Conservation (phyloP, 2,329 filamentous ascomycete species). For the Colletotrichum costaricense region DNA sequence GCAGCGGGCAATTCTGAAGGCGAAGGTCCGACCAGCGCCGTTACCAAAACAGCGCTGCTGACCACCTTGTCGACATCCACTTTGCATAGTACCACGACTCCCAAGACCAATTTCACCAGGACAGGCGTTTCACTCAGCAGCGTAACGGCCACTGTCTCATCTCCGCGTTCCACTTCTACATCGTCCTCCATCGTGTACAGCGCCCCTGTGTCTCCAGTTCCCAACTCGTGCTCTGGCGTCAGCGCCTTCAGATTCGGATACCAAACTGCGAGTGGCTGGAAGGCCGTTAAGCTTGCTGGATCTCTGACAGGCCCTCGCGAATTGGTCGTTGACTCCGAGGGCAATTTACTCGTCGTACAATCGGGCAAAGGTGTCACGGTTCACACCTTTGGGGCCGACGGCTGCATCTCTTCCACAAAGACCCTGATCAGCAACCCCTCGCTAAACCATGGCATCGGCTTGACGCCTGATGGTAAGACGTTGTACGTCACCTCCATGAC, state of each 20-base stretch:
- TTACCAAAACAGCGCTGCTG: constrained; percentile 11
- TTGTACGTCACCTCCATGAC: constrained; percentile 53
- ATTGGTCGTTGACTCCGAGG: constrained; percentile 48
- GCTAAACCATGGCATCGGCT: constrained; percentile 53
- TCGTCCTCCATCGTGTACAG: constrained; percentile 14
- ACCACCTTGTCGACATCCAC: constrained; percentile 30
- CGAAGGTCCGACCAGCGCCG: constrained; percentile 23
- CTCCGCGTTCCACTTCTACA: constrained; percentile 1
- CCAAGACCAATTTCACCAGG: constrained; percentile 25
- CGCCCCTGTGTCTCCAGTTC: constrained; percentile 43
- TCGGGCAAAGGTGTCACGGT: constrained; percentile 50
- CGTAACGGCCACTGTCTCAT: constrained; percentile 4
- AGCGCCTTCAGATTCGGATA: constrained; percentile 43
- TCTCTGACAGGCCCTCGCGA: constrained; percentile 49
- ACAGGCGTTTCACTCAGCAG: constrained; percentile 20
- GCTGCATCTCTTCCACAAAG: constrained; percentile 51
- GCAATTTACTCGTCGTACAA: constrained; percentile 52
- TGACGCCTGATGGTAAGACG: constrained; percentile 52
- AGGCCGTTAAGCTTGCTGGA: constrained; percentile 52
- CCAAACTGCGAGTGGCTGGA: constrained; percentile 49
- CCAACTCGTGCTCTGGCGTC: constrained; percentile 49
- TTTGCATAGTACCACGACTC: constrained; percentile 26
- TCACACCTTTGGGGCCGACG: constrained; percentile 52
- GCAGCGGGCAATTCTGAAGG: constrained; percentile 24
- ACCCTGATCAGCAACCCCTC: constrained; percentile 47